These are phyloP conservation scores for Leccinum uliginosum DNA, from an alignment of 768 basidiomycete species.

Conservation along the genomic window DNA sequence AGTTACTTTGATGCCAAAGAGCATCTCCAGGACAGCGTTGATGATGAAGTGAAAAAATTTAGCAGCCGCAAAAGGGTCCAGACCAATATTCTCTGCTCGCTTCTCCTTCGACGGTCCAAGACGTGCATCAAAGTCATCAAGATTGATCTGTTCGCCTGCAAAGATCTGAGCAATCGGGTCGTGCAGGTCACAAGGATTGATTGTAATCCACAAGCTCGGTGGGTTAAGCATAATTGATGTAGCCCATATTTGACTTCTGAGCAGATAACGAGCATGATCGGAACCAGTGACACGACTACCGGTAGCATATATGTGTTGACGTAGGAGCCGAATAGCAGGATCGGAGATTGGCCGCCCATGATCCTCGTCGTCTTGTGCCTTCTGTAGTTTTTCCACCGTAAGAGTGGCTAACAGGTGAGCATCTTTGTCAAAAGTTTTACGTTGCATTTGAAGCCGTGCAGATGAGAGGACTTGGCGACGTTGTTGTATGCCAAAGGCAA, in stretches of 20 bases:
- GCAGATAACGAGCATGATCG: not conserved
- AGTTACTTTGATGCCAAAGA: not conserved
- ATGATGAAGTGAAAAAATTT: conserved; percentile 2
- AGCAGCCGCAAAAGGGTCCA: not conserved
- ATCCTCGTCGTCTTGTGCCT: not conserved
- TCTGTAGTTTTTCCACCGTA: not conserved
- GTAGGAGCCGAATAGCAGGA: not conserved
- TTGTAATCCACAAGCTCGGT: not conserved
- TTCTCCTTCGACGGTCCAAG: not conserved
- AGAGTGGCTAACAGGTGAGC: not conserved
- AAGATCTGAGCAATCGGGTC: not conserved
- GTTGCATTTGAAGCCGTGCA: not conserved
- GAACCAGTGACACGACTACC: not conserved
- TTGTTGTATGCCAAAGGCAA: not conserved
- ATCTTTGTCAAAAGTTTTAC: not conserved
- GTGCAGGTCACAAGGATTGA: conserved; percentile 1
- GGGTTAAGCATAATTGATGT: not conserved
- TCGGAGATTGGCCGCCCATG: not conserved
- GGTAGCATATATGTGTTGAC: not conserved
- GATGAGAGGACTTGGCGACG: not conserved
- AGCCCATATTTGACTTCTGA: not conserved
- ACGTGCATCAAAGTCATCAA: not conserved
- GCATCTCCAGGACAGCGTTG: accelerated
- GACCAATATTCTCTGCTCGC: not conserved
- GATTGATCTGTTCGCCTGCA: not conserved